phyloP scores from a whole-genome alignment of 495 filamentous ascomycete genomes.

The Aspergillus biplanus region DNA sequence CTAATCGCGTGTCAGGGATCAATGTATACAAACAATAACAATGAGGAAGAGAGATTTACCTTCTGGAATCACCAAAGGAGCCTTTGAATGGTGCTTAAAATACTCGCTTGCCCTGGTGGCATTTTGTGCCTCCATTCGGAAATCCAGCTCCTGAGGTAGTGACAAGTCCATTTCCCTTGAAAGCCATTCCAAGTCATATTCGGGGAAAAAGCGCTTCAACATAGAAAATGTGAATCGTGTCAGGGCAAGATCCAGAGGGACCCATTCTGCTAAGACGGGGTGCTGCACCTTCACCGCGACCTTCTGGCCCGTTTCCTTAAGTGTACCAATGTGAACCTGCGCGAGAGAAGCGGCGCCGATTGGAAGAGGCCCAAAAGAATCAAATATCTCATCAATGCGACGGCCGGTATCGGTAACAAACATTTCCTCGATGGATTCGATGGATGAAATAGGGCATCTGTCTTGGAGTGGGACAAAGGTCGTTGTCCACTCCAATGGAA shows the following conservation, averaged over 20 bases:
- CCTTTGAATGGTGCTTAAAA: conserved; percentile 68
- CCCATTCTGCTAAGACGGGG: conserved; percentile 88
- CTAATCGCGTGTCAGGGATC: conserved; percentile 56
- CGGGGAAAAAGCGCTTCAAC: conserved; percentile 90
- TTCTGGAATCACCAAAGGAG: conserved; percentile 85
- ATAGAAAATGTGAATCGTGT: conserved; percentile 88
- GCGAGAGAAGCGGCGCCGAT: conserved; percentile 94
- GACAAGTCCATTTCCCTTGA: conserved; percentile 91
- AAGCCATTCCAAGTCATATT: conserved; percentile 96
- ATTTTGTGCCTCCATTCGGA: conserved; percentile 83
- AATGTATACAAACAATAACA: background rate
- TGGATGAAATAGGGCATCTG: conserved; percentile 89
- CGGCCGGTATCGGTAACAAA: conserved; percentile 81
- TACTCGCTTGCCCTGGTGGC: conserved; percentile 77
- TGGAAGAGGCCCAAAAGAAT: conserved; percentile 74
- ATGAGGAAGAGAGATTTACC: conserved; percentile 33
- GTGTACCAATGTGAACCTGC: conserved; percentile 89
- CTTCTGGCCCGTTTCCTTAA: conserved; percentile 80
- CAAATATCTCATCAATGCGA: conserved; percentile 80
- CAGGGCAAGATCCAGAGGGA: conserved; percentile 82
- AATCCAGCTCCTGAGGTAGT: conserved; percentile 89
- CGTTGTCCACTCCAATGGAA: conserved; percentile 91
- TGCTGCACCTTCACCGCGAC: conserved; percentile 99
- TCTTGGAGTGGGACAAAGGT: conserved; percentile 98
- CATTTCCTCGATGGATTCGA: conserved; percentile 85